Evolutionary conservation across 2,329 filamentous ascomycete genomes (phyloP), one percentile per base, ranked within the genome.

Genomic region (Diaporthe nobilis): DNA sequence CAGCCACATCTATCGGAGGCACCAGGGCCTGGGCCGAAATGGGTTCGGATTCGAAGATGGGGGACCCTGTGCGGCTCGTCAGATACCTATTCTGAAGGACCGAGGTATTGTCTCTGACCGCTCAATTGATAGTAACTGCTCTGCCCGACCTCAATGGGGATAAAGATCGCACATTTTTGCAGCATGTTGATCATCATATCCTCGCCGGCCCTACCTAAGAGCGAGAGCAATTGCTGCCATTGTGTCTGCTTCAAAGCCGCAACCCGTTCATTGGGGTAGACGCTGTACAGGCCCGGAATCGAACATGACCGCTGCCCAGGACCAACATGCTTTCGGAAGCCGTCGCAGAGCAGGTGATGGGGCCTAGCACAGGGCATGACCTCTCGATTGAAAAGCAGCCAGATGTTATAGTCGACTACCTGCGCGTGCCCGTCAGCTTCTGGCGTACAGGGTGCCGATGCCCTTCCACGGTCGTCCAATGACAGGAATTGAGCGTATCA

Each of bases 261-360:
- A 20, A 94, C 92, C 82, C 94, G 91, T 49, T 89, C 89, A 80
- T 98, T 98, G 1, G 90, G 90, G 78, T 92, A 90, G 10, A 89
- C 85, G 15, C 87, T 88, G 75, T 90, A 89, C 10, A 98, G 81
- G 0, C 94, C 95, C 0, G 92, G 93, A 57, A 97, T 92, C 20
- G 71, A 57, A 57, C 65, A 61, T 5, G 42, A n/a, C 37, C 82
- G 84, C 25, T 44, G 79, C 81, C 77, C 75, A 6, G 75, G 75
- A 47, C 79, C 78, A 37, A 78, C 60, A 73, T 85, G 82, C 78
- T 88, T 90, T 79, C 93, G 91, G 80, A 93, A 98, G 34, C 96
- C 96, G 86, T 98, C 93, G 79, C 95, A 96, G 6, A 99, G 89
- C 7, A 98, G 81, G 84, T 98, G 94, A 70, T 90, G 89, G 2